Percentiles rank a stretch among this genome's conserved stretches.
Conservation (phyloP, 1,284 basidiomycete genomes). For the Cystobasidiaceae sp. region DNA sequence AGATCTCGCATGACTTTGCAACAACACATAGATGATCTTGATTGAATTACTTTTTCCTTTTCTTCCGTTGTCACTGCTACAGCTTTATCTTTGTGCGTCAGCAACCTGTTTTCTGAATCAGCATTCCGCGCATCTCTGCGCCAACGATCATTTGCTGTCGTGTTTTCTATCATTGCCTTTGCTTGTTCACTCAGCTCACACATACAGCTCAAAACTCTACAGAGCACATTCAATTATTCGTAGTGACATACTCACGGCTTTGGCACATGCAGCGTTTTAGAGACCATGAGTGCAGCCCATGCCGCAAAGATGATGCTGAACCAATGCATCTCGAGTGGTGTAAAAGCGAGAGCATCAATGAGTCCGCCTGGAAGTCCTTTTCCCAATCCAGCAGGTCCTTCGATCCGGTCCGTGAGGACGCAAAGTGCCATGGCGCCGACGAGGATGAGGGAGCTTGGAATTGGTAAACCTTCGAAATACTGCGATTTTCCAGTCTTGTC, state of each 20-base stretch:
- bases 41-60: slow-evolving; percentile 95
- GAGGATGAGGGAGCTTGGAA: slow-evolving; percentile 80
- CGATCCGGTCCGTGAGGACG: slow-evolving; percentile 75
- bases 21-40: too few relatives aligned
- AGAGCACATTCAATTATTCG: neutral
- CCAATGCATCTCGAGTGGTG: slow-evolving; percentile 49
- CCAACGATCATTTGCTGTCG: slow-evolving; percentile 78
- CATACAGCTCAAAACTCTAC: too few relatives aligned
- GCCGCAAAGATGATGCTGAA: slow-evolving; percentile 33
- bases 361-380: slow-evolving; percentile 63
- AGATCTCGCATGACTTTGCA: too few relatives aligned
- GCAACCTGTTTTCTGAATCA: slow-evolving; percentile 97
- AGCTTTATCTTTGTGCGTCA: slow-evolving; percentile 90
- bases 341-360: slow-evolving; percentile 63
- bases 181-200: slow-evolving; percentile 63
- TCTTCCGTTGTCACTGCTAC: slow-evolving; percentile 96
- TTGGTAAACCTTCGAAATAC: slow-evolving; percentile 94
- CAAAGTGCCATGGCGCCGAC: slow-evolving; percentile 77
- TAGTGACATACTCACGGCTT: slow-evolving; percentile 18
- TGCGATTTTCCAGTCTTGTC: slow-evolving; percentile 78
- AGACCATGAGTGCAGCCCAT: slow-evolving; percentile 38
- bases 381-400: slow-evolving; percentile 54
- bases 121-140: slow-evolving; percentile 93
- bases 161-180: too few relatives aligned
- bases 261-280: slow-evolving; percentile 37